Percentiles rank a stretch among this genome's conserved stretches.
Conservation (phyloP, 1,139 yeast genomes). For the Blastobotrys aristatus region DNA sequence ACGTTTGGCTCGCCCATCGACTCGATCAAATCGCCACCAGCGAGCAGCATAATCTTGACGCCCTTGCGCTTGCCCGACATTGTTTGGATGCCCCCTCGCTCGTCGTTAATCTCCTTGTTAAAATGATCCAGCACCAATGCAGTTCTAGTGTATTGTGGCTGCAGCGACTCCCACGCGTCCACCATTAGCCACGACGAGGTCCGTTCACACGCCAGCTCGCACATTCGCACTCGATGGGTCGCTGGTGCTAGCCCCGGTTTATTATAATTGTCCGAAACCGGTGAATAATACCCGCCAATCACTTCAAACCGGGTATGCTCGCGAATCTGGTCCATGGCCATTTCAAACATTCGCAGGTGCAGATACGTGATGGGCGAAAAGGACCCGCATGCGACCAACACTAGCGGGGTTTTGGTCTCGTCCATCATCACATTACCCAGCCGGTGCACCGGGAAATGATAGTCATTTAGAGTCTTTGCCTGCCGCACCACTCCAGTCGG, state of each 20-base stretch:
- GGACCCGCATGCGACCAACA: conserved; percentile 95
- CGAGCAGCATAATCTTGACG: conserved; percentile 89
- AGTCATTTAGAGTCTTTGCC: conserved; percentile 61
- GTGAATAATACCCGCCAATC: conserved; percentile 96
- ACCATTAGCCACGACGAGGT: conserved; percentile 98
- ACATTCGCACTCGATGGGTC: conserved; percentile 89
- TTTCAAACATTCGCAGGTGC: conserved; percentile 95
- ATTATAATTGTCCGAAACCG: conserved; percentile 89
- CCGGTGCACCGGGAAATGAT: conserved; percentile 82
- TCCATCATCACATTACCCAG: conserved; percentile 67
- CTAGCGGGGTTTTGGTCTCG: conserved; percentile 78
- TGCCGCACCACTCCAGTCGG: conserved; percentile 92
- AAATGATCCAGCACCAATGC: conserved; percentile 95
- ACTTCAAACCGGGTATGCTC: conserved; percentile 94
- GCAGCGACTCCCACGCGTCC: conserved; percentile 98
- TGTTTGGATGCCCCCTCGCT: conserved; percentile 78
- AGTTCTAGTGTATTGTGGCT: conserved; percentile 85
- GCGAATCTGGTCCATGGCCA: conserved; percentile 92
- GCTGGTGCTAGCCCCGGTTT: conserved; percentile 92
- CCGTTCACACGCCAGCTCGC: conserved; percentile 95
- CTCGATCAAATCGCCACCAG: conserved; percentile 97
- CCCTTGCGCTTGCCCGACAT: conserved; percentile 74
- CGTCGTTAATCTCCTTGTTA: conserved; percentile 88
- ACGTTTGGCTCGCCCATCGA: conserved; percentile 99
- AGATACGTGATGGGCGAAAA: conserved; percentile 93